Evolutionary conservation across 176 grass and related monocot species (phyloP).

Genomic region (Thalia dealbata): DNA sequence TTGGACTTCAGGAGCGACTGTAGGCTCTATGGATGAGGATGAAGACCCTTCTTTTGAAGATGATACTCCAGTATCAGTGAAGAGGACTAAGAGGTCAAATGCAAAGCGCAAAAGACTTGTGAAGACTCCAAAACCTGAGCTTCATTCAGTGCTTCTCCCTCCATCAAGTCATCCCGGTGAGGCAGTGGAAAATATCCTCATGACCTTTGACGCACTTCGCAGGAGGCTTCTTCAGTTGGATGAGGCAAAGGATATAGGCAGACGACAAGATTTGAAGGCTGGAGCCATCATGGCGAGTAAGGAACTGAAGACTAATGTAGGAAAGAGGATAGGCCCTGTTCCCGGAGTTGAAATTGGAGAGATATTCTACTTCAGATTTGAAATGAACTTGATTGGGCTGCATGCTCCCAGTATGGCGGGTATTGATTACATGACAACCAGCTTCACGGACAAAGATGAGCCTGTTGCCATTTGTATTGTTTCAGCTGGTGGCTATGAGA

Average conservation of each 20-base stretch:
- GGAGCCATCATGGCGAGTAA: constrained; percentile 42
- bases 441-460: constrained; percentile 51
- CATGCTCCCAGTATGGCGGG: constrained; percentile 86
- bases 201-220: constrained; percentile 74
- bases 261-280: constrained; percentile 64
- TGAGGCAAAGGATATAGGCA: constrained; percentile 42
- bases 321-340: constrained; percentile 50
- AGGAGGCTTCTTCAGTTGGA: constrained; percentile 81
- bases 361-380: constrained; percentile 96
- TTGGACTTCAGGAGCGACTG: neutral
- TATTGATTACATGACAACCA: constrained; percentile 74
- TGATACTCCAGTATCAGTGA: constrained; percentile 47
- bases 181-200: constrained; percentile 53
- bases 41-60: constrained; percentile 27
- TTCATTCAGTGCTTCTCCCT: constrained; percentile 22
- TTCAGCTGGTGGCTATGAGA: constrained; percentile 77
- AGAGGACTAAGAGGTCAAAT: constrained; percentile 44
- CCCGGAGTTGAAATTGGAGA: constrained; percentile 79
- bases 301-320: constrained; percentile 55
- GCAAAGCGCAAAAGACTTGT: constrained; percentile 32
- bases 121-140: constrained; percentile 20
- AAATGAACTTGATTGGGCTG: constrained; percentile 67
- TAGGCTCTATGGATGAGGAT: constrained; percentile 15
- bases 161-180: constrained; percentile 45
- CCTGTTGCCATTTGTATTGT: constrained; percentile 85